phyloP scores from a whole-genome alignment of 148 eudicot genomes.

The Agrostemma githago region DNA sequence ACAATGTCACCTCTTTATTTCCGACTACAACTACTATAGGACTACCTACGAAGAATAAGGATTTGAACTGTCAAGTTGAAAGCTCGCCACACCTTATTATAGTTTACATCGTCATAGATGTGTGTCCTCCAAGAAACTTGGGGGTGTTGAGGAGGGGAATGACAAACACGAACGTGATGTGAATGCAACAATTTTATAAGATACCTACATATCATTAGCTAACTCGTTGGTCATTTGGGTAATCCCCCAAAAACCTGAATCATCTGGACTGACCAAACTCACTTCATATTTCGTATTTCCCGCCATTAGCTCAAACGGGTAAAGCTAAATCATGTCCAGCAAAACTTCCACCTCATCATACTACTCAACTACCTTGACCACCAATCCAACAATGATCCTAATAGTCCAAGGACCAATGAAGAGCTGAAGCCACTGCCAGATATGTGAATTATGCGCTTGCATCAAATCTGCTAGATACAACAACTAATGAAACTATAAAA shows the following conservation, averaged over 20 bases:
- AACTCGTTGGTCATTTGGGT: slow-evolving; percentile 53
- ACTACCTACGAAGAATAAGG: no score
- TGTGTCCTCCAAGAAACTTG: no score
- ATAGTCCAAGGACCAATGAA: slow-evolving; percentile 15
- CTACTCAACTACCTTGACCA: slow-evolving; percentile 25
- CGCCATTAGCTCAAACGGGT: slow-evolving; percentile 50
- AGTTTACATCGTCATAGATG: no score
- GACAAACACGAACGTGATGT: no score
- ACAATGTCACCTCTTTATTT: no score
- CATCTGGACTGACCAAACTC: slow-evolving; percentile 66
- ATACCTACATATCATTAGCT: slow-evolving; percentile 9
- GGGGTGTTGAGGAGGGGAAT: no score
- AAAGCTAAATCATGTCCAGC: slow-evolving; percentile 35
- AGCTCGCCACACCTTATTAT: no score
- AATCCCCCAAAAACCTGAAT: slow-evolving; percentile 49
- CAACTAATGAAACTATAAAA: slow-evolving; percentile 11
- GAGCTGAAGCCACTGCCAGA: slow-evolving; percentile 9
- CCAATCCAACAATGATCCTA: slow-evolving; percentile 10
- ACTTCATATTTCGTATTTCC: slow-evolving; percentile 60
- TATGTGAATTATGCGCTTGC: slow-evolving; percentile 2
- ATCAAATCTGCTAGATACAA: slow-evolving; percentile 27
- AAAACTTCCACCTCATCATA: slow-evolving; percentile 10
- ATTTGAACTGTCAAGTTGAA: no score
- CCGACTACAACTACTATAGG: no score
- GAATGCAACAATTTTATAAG: no score